phyloP scores from a whole-genome alignment of 2,329 filamentous ascomycete genomes.

The Fusarium sarcochroum region DNA sequence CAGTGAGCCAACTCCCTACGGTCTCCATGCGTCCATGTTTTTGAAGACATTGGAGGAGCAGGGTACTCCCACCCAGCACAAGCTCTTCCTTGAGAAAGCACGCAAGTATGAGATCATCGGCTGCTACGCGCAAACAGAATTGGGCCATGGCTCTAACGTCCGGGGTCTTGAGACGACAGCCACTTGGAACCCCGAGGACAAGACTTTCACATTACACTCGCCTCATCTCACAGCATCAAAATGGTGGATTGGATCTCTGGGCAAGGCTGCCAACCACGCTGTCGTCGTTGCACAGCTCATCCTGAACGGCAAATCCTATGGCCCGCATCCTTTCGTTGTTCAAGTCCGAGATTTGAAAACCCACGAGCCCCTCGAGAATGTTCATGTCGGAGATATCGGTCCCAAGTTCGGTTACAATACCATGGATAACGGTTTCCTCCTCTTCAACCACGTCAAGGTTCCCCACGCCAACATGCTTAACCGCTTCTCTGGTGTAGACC shows the following conservation, averaged over 20 bases:
- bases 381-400: constrained; percentile 85
- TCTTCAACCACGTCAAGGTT: constrained; percentile 80
- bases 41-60: constrained; percentile 76
- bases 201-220: constrained; percentile 82
- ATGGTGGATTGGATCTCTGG: constrained; percentile 88
- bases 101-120: constrained; percentile 80
- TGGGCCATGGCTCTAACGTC: constrained; percentile 85
- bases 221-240: constrained; percentile 82
- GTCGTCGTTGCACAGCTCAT: constrained; percentile 85
- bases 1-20: constrained; percentile 81
- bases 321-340: constrained; percentile 84
- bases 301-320: constrained; percentile 76
- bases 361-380: constrained; percentile 76
- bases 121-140: constrained; percentile 85
- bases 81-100: constrained; percentile 78
- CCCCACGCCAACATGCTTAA: constrained; percentile 82
- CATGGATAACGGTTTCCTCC: constrained; percentile 85
- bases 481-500: constrained; percentile 78
- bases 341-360: constrained; percentile 80
- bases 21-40: constrained; percentile 72
- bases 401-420: constrained; percentile 86
- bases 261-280: constrained; percentile 81
- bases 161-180: constrained; percentile 79
- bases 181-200: constrained; percentile 79
- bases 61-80: constrained; percentile 79